Base-by-base conservation (phyloP, 2,329 filamentous ascomycete species). In the Ophiocordyceps camponoti-leonardi region DNA sequence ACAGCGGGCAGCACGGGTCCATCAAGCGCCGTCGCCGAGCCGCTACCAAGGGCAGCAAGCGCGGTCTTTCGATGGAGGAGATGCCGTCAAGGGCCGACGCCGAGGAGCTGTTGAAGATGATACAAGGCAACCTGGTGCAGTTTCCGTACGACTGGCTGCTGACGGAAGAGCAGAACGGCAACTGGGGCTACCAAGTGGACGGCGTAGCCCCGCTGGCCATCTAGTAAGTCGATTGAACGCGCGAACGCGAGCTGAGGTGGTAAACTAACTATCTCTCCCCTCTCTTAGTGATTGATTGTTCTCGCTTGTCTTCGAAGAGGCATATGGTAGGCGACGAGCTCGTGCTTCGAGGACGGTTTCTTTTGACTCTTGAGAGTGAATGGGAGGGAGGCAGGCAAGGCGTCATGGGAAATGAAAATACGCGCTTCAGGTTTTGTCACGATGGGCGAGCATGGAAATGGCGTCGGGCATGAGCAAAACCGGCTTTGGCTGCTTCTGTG, bases 91-190 rank as follows among this genome's bases (percentile, higher is more conserved):
- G 76, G 46, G 72, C 74, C 6, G 85, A 93, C 52, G 85, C 87
- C 1, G 88, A 94, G 59, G 82, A 85, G 53, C 64, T 96, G 52
- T 68, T 95, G 52, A 75, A 77, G 50, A 67, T 92, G 66, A 75
- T 92, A 23, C 90, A 96, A 61, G 92, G 92, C 1, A 80, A 88
- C 59, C 62, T 98, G 45, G 88, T 98, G 23, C 68, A 86, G 51
- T 98, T 93, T 69, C 92, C 92, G 6, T 94, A 96, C 62, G 86
- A 98, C 56, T 98, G 93, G 87, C 75, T 94, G 45, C 76, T 83
- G 54, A 83, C 81, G 46, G 92, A 96, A 65, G 92, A 96, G 67
- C 78, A 81, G 57, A 88, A 86, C 52, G 86, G 87, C 47, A 94
- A 95, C 59, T 98, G 92, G 92, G 75, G 95, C 50, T 96, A 94